Evolutionary conservation across 129 eudicot genomes (phyloP).

Genomic region (Dittrichia graveolens): DNA sequence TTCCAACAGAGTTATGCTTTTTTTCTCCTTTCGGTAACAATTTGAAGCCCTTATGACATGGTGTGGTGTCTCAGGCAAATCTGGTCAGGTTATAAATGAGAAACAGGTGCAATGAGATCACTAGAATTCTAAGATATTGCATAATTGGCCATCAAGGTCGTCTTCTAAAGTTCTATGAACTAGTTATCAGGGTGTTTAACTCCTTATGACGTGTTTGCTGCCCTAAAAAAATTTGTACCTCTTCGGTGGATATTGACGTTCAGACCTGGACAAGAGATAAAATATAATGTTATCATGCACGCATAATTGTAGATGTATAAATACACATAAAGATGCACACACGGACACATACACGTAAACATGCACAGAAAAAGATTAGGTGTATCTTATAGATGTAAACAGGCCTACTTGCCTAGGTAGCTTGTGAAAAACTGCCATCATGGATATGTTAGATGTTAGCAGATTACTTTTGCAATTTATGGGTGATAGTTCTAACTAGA

Average conservation of each 20-base stretch:
- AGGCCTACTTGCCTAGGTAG: neutral
- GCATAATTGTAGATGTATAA: neutral
- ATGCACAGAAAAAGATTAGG: neutral
- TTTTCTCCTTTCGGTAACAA: neutral
- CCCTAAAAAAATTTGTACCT: neutral
- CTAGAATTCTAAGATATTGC: slow-evolving; percentile 14
- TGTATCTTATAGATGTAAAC: no score
- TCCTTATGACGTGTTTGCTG: neutral
- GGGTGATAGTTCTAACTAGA: slow-evolving; percentile 5
- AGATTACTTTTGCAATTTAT: neutral
- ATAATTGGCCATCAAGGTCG: neutral
- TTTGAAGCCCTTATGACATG: neutral
- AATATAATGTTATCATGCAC: slow-evolving; percentile 7
- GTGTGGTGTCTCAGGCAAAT: neutral
- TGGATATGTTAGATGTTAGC: slow-evolving; percentile 9
- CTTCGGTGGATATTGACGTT: neutral
- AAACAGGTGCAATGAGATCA: neutral
- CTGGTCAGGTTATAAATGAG: slow-evolving; percentile 5
- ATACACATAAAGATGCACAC: neutral
- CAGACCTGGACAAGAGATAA: neutral
- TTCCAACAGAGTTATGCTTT: neutral
- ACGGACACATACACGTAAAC: neutral
- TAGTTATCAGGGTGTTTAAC: neutral
- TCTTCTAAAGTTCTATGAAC: neutral
- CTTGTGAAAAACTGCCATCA: slow-evolving; percentile 11